Evolutionary conservation across 805 yeast genomes (phyloP), one percentile per base, ranked within the genome.

Genomic region (Saccharomycopsis lassenensis): DNA sequence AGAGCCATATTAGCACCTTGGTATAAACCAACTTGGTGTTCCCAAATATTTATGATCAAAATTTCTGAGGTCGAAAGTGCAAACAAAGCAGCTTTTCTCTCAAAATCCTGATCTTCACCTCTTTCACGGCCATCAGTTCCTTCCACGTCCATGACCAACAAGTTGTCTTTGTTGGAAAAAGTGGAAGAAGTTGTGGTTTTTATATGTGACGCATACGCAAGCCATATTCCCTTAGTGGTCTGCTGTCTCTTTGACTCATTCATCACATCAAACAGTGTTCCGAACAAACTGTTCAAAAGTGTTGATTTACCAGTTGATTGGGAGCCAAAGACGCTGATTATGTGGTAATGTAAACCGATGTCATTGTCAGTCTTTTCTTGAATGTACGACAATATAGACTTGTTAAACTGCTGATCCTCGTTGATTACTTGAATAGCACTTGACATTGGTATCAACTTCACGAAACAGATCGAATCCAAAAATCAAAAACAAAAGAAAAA

Each of bases 1-100:
- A 91, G 62, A 1, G 91, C 97, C 94, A 91, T 81, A 52, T 91
- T 91, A 17, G 96, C 96, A 35, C 98, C 98, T 56, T 89, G 96
- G 53, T 91, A 91, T 29, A 91, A 65, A 7, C 98, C 98, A 39
- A 91, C 86, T 58, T 91, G 98, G 48, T 84, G 81, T 56, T 91
- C 98, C 96, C 97, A 91, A 52, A 89, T 74, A 56, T 91, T 91
- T 29, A 91, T 80, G 43, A 91, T 85, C 48, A 91, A 65, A 4
- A 87, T 76, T 52, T 91, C 97, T 11, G 91, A 76, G 0, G 95
- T 87, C 7, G 96, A 74, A 43, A 91, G 63, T 0, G 98, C 97
- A 63, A 91, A 91, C 29, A 91, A 62, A 0, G 97, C 97, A 1
- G 95, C 87, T 49, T 91, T 91, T 40, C 98, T 71, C 58, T 91